Base-by-base conservation (phyloP, 2,329 filamentous ascomycete genomes). In the Sporothrix euskadiensis region DNA sequence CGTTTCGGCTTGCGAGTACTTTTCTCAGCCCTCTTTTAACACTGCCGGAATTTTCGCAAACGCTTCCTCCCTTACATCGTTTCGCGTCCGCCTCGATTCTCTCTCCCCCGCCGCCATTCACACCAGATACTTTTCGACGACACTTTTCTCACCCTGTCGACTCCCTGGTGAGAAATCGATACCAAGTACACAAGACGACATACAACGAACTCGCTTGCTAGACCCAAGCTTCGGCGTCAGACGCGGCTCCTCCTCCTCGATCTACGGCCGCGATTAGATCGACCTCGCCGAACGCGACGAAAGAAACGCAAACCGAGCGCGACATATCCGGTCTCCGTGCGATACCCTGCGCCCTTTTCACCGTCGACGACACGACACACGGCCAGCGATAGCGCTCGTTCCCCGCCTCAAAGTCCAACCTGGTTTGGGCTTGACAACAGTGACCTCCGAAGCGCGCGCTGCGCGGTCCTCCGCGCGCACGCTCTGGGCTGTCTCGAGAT, bases 401-500 rank as follows among this genome's bases (percentile, higher is more conserved):
- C 54, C 69, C 49, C 66, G 49, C n/a, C 68, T 26, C 19, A 41
- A 7, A 35, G 30, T 47, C 63, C 52, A 3, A 49, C n/a, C 61
- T n/a, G 39, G 3, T 41, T 66, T 66, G 61, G n/a, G 61, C 61
- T 22, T 47, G 61, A 30, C 65, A 47, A 57, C 12, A 41, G 57
- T 63, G 52, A 68, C 30, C 39, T 6, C 52, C 54, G 35, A 65
- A 69, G 71, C 59, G 73, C 71, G 73, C 73, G 73, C 44, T 73
- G 73, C 73, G 73, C 73, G 73, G 70, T 52, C 41, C 66, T 63
- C 44, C 68, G 73, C 72, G 69, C 73, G 70, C 70, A 70, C 44
- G 69, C 65, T 68, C 71, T 61, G 69, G 26, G 35, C 63, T 49
- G n/a, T 16, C 16, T 12, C 71, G 32, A 7, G 16, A 35, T 26